These are phyloP conservation scores for Mycena crocata DNA, from an alignment of 768 basidiomycete species.

Conservation along the genomic window DNA sequence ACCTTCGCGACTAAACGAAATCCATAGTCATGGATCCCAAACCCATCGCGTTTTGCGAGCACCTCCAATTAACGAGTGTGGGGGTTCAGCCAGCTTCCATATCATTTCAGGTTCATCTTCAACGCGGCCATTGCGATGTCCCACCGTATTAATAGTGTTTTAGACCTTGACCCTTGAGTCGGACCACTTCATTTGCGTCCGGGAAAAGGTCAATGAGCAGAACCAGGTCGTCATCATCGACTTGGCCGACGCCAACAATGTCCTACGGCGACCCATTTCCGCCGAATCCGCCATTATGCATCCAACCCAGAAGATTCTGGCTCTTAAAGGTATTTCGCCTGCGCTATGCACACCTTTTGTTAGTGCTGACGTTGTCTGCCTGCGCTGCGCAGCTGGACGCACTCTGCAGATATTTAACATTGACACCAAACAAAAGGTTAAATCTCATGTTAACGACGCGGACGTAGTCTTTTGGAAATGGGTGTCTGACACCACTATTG, in stretches of 20 bases:
- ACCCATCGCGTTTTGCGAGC: constrained; percentile 91
- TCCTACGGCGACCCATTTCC: constrained; percentile 93
- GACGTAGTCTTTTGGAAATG: constrained; percentile 99
- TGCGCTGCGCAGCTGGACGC: constrained; percentile 75
- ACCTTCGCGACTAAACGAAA: neutral
- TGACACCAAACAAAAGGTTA: constrained; percentile 97
- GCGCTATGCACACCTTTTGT: neutral
- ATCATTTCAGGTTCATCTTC: constrained; percentile 86
- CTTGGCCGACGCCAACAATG: constrained; percentile 97
- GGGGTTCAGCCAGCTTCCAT: constrained; percentile 97
- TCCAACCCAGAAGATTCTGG: constrained; percentile 94
- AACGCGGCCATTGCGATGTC: neutral
- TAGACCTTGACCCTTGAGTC: constrained; percentile 96
- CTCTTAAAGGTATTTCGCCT: constrained; percentile 81
- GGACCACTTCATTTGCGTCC: constrained; percentile 97
- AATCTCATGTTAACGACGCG: constrained; percentile 92
- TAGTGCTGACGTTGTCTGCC: constrained; percentile 26
- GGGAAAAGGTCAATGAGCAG: constrained; percentile 94
- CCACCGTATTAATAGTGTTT: constrained; percentile 5
- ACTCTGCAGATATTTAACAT: constrained; percentile 99
- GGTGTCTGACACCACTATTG: constrained; percentile 91
- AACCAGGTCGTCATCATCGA: constrained; percentile 99
- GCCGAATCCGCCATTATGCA: constrained; percentile 99
- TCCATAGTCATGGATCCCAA: constrained; percentile 62
- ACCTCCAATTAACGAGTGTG: constrained; percentile 93